A percentile compares a stretch with the other conserved stretches of the same genome.
Evolutionary conservation across 169 alveolate species (phyloP).

Genomic region (Cryptosporidium viatorum): DNA sequence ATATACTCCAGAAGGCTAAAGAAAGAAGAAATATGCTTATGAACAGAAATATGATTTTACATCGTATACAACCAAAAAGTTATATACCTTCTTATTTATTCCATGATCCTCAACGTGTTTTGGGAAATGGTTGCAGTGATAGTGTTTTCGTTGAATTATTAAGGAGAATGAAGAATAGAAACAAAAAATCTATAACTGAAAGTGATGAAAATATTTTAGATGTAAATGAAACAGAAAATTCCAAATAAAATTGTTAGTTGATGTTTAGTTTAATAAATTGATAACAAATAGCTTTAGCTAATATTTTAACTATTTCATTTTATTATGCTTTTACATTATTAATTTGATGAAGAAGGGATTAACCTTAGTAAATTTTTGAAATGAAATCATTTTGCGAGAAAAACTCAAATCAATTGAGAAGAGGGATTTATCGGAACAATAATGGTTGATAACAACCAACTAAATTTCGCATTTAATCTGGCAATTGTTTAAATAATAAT

Average conservation of each 20-base stretch:
- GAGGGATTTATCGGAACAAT: too few species aligned
- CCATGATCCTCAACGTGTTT: constrained; percentile 45
- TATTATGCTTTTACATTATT: too few species aligned
- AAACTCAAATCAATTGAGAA: too few species aligned
- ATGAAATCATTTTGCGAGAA: too few species aligned
- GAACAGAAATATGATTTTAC: constrained; percentile 21
- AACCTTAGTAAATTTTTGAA: too few species aligned
- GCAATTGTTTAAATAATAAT: too few species aligned
- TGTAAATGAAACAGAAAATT: not conserved
- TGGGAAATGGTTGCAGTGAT: constrained; percentile 53
- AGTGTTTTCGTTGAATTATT: constrained; percentile 44
- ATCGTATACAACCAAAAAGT: constrained; percentile 72
- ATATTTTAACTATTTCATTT: too few species aligned
- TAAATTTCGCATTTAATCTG: too few species aligned
- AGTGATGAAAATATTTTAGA: not conserved
- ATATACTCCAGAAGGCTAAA: constrained; percentile 23
- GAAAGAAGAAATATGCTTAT: constrained; percentile 11
- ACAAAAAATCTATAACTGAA: not conserved
- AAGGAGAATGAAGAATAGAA: constrained; percentile 39
- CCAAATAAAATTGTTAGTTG: not conserved
- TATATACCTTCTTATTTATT: constrained; percentile 69
- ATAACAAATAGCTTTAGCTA: not conserved
- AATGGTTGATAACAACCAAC: too few species aligned
- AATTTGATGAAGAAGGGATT: too few species aligned
- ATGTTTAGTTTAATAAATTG: not conserved